Evolutionary conservation across 2,329 filamentous ascomycete genomes (phyloP), one percentile per base, ranked within the genome.

Genomic region (Claviceps sp.): DNA sequence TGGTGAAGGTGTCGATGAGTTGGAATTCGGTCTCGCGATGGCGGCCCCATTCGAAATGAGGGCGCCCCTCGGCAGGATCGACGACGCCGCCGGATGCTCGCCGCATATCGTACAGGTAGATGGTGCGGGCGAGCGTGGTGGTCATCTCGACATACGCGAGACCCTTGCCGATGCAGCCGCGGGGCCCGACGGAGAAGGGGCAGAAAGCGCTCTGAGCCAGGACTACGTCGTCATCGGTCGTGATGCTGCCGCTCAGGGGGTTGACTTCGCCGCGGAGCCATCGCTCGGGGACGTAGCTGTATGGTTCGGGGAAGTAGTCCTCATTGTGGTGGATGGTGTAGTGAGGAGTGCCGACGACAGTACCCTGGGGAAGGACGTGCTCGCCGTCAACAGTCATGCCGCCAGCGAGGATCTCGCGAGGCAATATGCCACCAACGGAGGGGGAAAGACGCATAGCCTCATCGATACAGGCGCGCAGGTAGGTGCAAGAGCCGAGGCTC

Each of bases 81-180:
- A 58, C 63, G 1, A 77, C 69, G 1, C 73, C 73, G 1, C 73
- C 73, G 1, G 69, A 60, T 0, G 77, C 72, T 60, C 67, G 69
- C 45, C 77, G 68, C 65, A 85, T 57, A 55, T 85, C 82, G 55
- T 81, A 86, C 58, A 78, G 55, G 56, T 71, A 85, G 54, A 87
- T 60, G 19, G 80, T 70, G 14, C 82, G 67, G 38, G 82, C 82
- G 51, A 87, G 64, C 2, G 81, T 77, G 5, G 78, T 75, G 50
- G 71, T 77, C 75, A 86, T 77, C 70, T 87, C 83, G 45, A 78
- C 73, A 59, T 86, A 84, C 2, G 82, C 82, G 45, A 86, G 66
- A 0, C 76, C 75, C 72, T 87, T 87, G 0, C 84, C 85, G 51
- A 88, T 85, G 61, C 85, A 89, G 2, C 82, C 82, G 11, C 84